Base-by-base conservation (phyloP, 257 asterid genomes). In the Leptodermis oblonga region DNA sequence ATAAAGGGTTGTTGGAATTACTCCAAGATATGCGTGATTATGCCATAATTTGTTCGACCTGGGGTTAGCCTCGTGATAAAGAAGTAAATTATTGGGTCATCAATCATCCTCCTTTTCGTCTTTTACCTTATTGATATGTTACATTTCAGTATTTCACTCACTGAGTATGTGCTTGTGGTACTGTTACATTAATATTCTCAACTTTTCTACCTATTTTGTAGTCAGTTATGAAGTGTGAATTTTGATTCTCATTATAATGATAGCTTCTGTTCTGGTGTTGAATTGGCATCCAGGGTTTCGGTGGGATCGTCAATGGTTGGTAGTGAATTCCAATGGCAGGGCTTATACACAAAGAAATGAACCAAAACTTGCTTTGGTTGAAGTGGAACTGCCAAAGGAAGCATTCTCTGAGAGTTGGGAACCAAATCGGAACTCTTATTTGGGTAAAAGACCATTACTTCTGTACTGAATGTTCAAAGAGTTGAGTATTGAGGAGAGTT, bases 231-330 rank as follows among this genome's bases (percentile, higher is more conserved):
- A n/a, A n/a, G n/a, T n/a, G n/a, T n/a, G n/a, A n/a, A n/a, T n/a
- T n/a, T n/a, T n/a, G n/a, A n/a, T n/a, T n/a, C n/a, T n/a, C n/a
- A n/a, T n/a, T n/a, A n/a, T n/a, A n/a, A n/a, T n/a, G n/a, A n/a
- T n/a, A n/a, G n/a, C n/a, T n/a, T n/a, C n/a, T n/a, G n/a, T n/a
- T n/a, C n/a, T n/a, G n/a, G n/a, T n/a, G n/a, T n/a, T n/a, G n/a
- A 68, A 63, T 41, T 56, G 4, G 10, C 23, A 7, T 51, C 33
- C 74, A 91, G 97, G 98, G 30, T 89, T 92, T 65, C 82, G 89
- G 23, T 89, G 96, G 96, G 97, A 90, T 74, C 84, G 97, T 7
- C 87, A 77, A 18, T 87, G 97, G 97, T 28, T 87, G 69, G 77
- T 86, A 5, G 90, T 90, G 77, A 90, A 90, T 70, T 81, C 91